Evolutionary conservation across 2,329 filamentous ascomycete species (phyloP).

Genomic region (Aspergillus ustus): DNA sequence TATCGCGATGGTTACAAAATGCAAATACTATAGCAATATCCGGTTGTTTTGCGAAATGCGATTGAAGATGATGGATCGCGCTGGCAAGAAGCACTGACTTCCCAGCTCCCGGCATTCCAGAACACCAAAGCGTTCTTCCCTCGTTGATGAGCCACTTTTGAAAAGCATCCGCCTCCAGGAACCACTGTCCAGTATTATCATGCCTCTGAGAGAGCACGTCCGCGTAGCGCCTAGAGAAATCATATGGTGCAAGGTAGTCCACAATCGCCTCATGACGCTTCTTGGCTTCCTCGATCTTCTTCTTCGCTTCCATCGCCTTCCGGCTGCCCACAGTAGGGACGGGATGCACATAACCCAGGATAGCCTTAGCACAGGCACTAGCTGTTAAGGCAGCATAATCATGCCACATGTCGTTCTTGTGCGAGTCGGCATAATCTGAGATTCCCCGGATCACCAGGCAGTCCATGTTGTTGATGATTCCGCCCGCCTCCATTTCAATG

Average conservation of each 20-base stretch:
- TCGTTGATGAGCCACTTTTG: constrained; percentile 10
- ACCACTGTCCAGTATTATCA: constrained; percentile 21
- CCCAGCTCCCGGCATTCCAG: constrained; percentile 17
- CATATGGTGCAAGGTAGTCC: background rate
- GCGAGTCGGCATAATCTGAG: background rate
- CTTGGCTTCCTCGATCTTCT: background rate
- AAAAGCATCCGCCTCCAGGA: constrained; percentile 18
- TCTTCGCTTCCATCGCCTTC: background rate
- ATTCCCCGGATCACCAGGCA: background rate
- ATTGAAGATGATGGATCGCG: too few species aligned
- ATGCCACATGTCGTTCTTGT: background rate
- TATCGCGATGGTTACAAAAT: too few species aligned
- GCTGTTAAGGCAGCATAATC: background rate
- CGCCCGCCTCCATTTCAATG: background rate
- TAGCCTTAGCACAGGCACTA: background rate
- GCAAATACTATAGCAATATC: too few species aligned
- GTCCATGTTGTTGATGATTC: background rate
- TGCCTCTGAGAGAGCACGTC: constrained; percentile 2
- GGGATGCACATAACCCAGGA: background rate
- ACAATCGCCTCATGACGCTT: background rate
- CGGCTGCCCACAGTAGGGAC: too few species aligned
- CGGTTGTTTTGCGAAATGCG: too few species aligned
- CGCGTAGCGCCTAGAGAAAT: background rate
- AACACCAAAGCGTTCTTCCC: constrained; percentile 46
- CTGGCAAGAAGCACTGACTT: too few species aligned